Conservation (phyloP, 805 yeast genomes). For the Wickerhamomyces bovis region DNA sequence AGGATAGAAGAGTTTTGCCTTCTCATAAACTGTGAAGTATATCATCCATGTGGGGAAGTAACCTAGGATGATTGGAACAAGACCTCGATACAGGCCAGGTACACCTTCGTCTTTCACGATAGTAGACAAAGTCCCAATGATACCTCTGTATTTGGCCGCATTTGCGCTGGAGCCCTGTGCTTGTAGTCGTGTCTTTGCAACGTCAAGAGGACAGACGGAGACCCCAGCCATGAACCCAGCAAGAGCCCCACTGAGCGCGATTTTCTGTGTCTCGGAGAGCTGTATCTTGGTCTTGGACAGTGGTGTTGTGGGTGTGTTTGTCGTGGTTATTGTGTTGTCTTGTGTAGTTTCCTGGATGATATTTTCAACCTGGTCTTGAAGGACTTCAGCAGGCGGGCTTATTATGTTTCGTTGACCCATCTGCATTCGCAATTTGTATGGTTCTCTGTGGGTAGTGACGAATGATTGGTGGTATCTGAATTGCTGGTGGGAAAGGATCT, state of each 20-base stretch:
- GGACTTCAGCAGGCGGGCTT: not conserved
- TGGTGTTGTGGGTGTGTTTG: constrained; percentile 8
- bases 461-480: not conserved
- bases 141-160: constrained; percentile 41
- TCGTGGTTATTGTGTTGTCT: constrained; percentile 5
- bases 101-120: constrained; percentile 76
- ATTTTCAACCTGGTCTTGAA: constrained; percentile 6
- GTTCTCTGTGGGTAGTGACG: not conserved
- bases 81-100: constrained; percentile 80
- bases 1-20: constrained; percentile 56
- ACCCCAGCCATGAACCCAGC: constrained; percentile 90
- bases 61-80: constrained; percentile 88
- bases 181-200: constrained; percentile 88
- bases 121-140: constrained; percentile 54
- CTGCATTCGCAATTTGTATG: not conserved
- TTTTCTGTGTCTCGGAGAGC: constrained; percentile 45
- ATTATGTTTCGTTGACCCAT: not conserved
- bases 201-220: constrained; percentile 91
- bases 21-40: constrained; percentile 85
- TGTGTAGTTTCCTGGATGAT: constrained; percentile 6
- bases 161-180: constrained; percentile 59
- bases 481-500: not conserved
- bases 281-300: constrained; percentile 3
- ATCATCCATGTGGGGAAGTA: constrained; percentile 98
- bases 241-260: constrained; percentile 86